These are phyloP conservation scores for Nannizziopsis arthrosporioides DNA, from an alignment of 2,329 filamentous ascomycete species.

Conservation along the genomic window DNA sequence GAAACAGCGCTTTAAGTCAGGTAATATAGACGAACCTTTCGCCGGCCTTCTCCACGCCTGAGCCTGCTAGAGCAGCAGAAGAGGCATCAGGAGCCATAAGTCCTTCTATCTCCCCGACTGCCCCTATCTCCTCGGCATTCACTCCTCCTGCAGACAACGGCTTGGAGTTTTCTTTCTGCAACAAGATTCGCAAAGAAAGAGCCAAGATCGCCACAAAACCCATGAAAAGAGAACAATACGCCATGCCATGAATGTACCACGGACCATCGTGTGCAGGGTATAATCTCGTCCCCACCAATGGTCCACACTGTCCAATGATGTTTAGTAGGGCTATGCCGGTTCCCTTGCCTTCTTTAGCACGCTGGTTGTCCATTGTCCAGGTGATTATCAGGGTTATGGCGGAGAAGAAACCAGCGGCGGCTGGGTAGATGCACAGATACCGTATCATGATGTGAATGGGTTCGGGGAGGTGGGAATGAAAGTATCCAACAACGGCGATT, in stretches of 20 bases:
- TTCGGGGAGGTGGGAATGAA: slow-evolving; percentile 27
- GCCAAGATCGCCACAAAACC: slow-evolving; percentile 47
- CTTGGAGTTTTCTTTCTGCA: slow-evolving; percentile 42
- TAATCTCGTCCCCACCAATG: slow-evolving; percentile 55
- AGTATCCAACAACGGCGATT: slow-evolving; percentile 42
- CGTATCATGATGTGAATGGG: slow-evolving; percentile 35
- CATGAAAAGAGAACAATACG: slow-evolving; percentile 53
- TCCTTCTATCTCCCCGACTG: slow-evolving; percentile 11
- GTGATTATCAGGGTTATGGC: slow-evolving; percentile 75
- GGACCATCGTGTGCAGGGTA: slow-evolving; percentile 50
- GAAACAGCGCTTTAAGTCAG: slow-evolving; percentile 4
- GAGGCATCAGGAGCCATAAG: slow-evolving; percentile 12
- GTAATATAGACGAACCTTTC: slow-evolving; percentile 15
- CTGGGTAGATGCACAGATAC: slow-evolving; percentile 68
- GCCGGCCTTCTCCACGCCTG: slow-evolving; percentile 5
- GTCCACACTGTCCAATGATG: slow-evolving; percentile 67
- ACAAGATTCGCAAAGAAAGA: slow-evolving; percentile 41
- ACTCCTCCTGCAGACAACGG: slow-evolving; percentile 27
- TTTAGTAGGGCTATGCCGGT: slow-evolving; percentile 72
- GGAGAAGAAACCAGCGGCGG: slow-evolving; percentile 68
- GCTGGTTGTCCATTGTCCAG: slow-evolving; percentile 82
- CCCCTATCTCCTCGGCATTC: slow-evolving; percentile 9
- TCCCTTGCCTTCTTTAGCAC: slow-evolving; percentile 55
- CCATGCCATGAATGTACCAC: slow-evolving; percentile 53
- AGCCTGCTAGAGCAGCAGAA: not conserved